Conservation (phyloP, 2,329 filamentous ascomycete genomes). For the Didymella lethalis region DNA sequence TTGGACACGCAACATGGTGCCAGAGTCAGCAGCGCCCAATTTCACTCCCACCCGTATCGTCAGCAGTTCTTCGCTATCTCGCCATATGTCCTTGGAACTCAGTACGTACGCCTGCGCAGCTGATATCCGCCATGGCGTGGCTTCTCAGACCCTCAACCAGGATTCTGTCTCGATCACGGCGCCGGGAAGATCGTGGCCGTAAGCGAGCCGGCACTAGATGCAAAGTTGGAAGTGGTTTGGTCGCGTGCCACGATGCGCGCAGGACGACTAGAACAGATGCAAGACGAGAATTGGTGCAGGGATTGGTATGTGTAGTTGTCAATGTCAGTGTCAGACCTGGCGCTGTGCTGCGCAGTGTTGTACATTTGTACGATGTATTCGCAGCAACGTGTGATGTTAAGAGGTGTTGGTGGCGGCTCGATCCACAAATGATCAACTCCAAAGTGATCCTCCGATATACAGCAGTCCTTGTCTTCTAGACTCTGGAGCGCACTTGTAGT, state of each 20-base stretch:
- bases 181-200: slow-evolving; percentile 17
- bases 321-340: slow-evolving; percentile 21
- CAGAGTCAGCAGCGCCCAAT: slow-evolving; percentile 11
- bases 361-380: slow-evolving; percentile 1
- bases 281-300: slow-evolving; percentile 24
- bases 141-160: slow-evolving; percentile 9
- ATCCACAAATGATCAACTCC: background rate
- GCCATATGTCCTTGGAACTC: slow-evolving; percentile 5
- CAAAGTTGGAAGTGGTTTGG: slow-evolving; percentile 13
- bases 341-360: slow-evolving; percentile 9
- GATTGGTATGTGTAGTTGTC: slow-evolving; percentile 15
- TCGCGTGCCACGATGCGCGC: slow-evolving; percentile 25
- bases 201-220: slow-evolving; percentile 14
- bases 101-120: slow-evolving; percentile 5
- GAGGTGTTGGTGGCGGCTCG: background rate
- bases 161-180: slow-evolving; percentile 33
- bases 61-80: background rate
- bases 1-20: background rate
- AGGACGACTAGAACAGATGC: slow-evolving; percentile 26
- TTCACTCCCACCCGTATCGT: slow-evolving; percentile 1
- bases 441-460: background rate
- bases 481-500: background rate
- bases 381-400: slow-evolving; percentile 3
- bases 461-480: background rate
- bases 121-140: slow-evolving; percentile 4